Evolutionary conservation across 345 rosid genomes (phyloP), one percentile per base, ranked within the genome.

Genomic region (Aquilaria sinensis): DNA sequence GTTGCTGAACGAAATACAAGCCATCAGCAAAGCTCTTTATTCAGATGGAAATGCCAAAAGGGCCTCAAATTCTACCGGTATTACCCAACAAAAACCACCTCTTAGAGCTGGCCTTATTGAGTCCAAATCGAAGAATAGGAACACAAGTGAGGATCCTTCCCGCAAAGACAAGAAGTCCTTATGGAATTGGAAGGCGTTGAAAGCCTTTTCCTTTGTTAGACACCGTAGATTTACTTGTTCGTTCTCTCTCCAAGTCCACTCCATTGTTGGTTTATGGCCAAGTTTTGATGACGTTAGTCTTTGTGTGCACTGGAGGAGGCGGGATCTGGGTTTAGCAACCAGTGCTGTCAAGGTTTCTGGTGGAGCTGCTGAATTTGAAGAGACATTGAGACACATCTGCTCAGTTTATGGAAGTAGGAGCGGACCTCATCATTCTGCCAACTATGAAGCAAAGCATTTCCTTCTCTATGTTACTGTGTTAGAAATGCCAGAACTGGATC

Each of bases 391-490:
- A 13, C 89, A 86, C 63, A 79, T 81, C 4, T 93, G 98, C 57
- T 73, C 72, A 5, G 94, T 93, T 47, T 82, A 85, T 32, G 97
- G 97, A 37, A 93, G 88, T 71, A 69, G 90, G 73, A 89, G 81
- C 57, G 98, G 97, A 61, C 88, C 86, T 50, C 92, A 86, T 61
- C 88, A 86, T 69, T 90, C 96, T 7, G 96, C 96, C 53, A 93
- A 88, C 78, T 93, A 93, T 60, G 98, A 93, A 74, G 93, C 96
- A 10, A 93, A 87, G 69, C 96, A 87, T 83, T 93, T 89, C 80
- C 76, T 89, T 83, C 82, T 93, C 47, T 87, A 78, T 69, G 92
- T 79, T 46, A 70, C 85, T 48, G 74, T 82, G 63, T 69, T 73
- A 68, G 87, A 81, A 66, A 72, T 75, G 15, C 88, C 83, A 1